Percentiles rank a stretch among this genome's conserved stretches.
Conservation (phyloP, 129 eudicot genomes). For the Solidago caesia region DNA sequence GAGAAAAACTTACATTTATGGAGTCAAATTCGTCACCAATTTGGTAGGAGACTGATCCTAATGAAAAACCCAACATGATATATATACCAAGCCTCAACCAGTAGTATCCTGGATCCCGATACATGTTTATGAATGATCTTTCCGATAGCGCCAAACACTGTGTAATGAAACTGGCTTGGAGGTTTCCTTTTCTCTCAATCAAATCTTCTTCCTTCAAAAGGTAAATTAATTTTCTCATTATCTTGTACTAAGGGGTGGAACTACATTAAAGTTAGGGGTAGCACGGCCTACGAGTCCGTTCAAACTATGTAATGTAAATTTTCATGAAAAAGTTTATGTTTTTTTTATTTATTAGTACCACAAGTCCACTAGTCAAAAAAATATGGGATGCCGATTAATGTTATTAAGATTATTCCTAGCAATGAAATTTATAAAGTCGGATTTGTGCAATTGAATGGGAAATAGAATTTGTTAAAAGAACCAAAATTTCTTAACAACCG, state of each 20-base stretch:
- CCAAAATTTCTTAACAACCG: too few species aligned
- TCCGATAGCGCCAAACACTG: slow-evolving; percentile 50
- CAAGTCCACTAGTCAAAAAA: too few species aligned
- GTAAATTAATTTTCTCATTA: not conserved
- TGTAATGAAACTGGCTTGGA: slow-evolving; percentile 37
- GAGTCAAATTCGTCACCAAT: slow-evolving; percentile 50
- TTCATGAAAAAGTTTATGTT: too few species aligned
- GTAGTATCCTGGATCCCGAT: slow-evolving; percentile 72
- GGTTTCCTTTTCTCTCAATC: slow-evolving; percentile 36
- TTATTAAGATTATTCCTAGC: too few species aligned
- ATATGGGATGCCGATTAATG: too few species aligned
- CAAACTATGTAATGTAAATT: too few species aligned
- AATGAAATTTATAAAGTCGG: too few species aligned
- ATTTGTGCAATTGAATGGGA: too few species aligned
- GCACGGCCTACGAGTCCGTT: too few species aligned
- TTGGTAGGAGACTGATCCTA: slow-evolving; percentile 53
- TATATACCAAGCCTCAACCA: slow-evolving; percentile 72
- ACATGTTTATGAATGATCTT: slow-evolving; percentile 67
- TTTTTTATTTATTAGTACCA: too few species aligned
- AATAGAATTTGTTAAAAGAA: too few species aligned
- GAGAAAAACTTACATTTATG: slow-evolving; percentile 47
- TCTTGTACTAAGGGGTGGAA: not conserved
- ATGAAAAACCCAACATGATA: slow-evolving; percentile 46
- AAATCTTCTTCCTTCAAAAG: slow-evolving; percentile 34
- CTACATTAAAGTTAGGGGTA: not conserved